These are phyloP conservation scores for Amanita subjunquillea DNA, from an alignment of 768 basidiomycete genomes.

Conservation along the genomic window DNA sequence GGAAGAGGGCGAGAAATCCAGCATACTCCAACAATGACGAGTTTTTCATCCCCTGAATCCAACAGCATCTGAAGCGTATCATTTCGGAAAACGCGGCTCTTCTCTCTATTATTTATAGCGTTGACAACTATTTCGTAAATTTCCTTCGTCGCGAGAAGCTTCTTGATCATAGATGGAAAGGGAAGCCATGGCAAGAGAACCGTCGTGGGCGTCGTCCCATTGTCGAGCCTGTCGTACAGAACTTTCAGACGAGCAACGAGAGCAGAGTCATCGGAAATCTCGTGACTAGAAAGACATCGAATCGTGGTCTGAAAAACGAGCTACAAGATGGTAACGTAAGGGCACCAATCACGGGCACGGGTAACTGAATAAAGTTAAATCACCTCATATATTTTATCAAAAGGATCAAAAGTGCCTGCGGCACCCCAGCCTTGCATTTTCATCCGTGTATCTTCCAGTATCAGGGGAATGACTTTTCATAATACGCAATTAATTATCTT, in stretches of 20 bases:
- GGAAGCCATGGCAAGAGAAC: conserved; percentile 74
- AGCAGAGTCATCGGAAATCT: conserved; percentile 58
- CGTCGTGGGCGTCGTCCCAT: conserved; percentile 61
- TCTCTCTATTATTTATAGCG: conserved; percentile 46
- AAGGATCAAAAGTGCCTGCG: conserved; percentile 60
- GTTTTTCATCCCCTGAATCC: conserved; percentile 57
- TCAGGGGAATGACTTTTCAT: conserved; percentile 48
- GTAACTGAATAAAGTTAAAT: conserved; percentile 11
- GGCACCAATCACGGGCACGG: conserved; percentile 6
- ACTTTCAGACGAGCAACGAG: conserved; percentile 51
- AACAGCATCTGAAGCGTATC: conserved; percentile 71
- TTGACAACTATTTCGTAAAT: conserved; percentile 61
- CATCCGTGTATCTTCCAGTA: conserved; percentile 54
- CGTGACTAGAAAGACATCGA: conserved; percentile 53
- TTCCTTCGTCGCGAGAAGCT: conserved; percentile 63
- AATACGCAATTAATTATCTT: conserved; percentile 3
- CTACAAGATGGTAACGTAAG: conserved; percentile 19
- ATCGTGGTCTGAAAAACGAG: conserved; percentile 68
- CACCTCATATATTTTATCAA: conserved; percentile 61
- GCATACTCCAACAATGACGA: conserved; percentile 61
- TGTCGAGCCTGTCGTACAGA: conserved; percentile 61
- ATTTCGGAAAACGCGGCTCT: conserved; percentile 44
- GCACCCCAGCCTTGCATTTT: conserved; percentile 57
- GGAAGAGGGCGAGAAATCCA: conserved; percentile 1
- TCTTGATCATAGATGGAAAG: conserved; percentile 59